phyloP scores from a whole-genome alignment of 345 rosid genomes.

The Psidium guajava region DNA sequence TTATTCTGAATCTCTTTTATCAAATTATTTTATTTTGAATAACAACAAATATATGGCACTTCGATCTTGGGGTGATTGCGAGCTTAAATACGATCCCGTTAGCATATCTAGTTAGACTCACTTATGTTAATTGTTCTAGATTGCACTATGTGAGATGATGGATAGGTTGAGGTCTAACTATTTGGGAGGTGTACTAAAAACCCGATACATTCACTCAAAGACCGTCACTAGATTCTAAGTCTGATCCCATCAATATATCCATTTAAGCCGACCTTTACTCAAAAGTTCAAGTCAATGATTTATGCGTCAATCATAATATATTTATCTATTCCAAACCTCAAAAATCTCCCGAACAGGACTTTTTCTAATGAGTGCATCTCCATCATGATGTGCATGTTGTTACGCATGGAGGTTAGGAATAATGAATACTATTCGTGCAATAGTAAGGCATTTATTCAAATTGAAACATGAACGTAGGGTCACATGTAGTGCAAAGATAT shows the following conservation, averaged over 20 bases:
- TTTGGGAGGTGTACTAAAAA: not conserved
- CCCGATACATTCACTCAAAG: rapidly evolving
- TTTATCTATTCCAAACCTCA: too few relatives aligned
- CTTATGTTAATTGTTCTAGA: not conserved
- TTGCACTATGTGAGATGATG: not conserved
- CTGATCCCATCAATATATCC: not conserved
- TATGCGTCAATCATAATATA: not conserved
- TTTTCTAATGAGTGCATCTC: too few relatives aligned
- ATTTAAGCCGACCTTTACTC: not conserved
- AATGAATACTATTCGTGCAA: not conserved
- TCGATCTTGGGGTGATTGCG: too few relatives aligned
- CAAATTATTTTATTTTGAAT: too few relatives aligned
- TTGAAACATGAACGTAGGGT: not conserved
- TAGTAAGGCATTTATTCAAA: not conserved
- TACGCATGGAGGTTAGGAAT: too few relatives aligned
- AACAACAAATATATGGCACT: too few relatives aligned
- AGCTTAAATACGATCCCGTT: too few relatives aligned
- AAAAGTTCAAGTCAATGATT: not conserved
- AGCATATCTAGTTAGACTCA: not conserved
- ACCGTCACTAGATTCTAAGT: not conserved
- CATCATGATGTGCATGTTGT: too few relatives aligned
- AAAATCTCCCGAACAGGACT: too few relatives aligned
- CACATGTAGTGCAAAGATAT: not conserved
- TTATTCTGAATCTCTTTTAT: too few relatives aligned
- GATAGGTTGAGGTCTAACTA: too few relatives aligned